Base-by-base conservation (phyloP, 257 asterid genomes). In the Nemophila menziesii region DNA sequence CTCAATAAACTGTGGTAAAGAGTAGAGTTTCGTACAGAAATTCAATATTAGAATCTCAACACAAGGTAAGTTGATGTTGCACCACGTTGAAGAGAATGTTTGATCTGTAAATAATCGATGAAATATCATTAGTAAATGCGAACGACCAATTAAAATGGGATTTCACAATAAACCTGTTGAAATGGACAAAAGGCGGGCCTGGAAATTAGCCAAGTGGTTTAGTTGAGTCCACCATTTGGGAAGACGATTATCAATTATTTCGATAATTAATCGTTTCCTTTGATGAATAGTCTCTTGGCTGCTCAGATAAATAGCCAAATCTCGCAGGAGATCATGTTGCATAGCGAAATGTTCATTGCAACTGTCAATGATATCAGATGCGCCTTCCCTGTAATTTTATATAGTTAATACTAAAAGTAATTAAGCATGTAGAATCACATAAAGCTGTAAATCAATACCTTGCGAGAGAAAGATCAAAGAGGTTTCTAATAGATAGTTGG, bases 301-400 rank as follows among this genome's bases (percentile, higher is more conserved):
- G 42, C 44, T 48, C 47, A 20, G 65, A 50, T 52, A 22, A 39
- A 61, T 43, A 23, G 54, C 65, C 52, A 61, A 20, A 27, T 67
- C 73, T 53, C 73, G 47, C 48, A 67, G 62, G 16, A 61, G 51
- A 53, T 67, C 69, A 40, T 67, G 73, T 46, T 61, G 73, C 55
- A 37, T 57, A 13, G 43, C 47, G 44, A 51, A 61, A 44, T 57
- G 65, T 26, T 48, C 60, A 13, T 53, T 48, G 39, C 56, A 54
- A 46, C 56, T 61, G 48, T 52, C 69, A 38, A 54, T 39, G 46
- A 33, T 37, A 34, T 22, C 57, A 22, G 20, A 46, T 22, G 46
- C 65, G 44, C 43, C 62, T 43, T 54, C 24, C 26, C 46, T 49
- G 50, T 17, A 13, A 36, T 20, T 23, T n/a, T n/a, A n/a, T n/a